Evolutionary conservation across 768 basidiomycete genomes (phyloP).

Genomic region (Termitomyces sp.): DNA sequence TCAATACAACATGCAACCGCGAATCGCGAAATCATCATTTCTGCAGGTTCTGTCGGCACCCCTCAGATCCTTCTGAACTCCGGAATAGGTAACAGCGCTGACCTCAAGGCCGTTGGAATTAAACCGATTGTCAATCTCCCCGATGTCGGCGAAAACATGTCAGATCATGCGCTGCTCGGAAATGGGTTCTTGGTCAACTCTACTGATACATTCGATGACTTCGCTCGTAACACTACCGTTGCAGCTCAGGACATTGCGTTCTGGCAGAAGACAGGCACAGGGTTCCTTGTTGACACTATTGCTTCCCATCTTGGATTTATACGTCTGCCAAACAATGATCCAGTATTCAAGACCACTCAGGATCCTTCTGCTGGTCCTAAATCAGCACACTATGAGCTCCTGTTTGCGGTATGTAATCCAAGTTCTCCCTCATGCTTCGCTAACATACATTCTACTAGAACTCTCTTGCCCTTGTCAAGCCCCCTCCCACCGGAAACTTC

Average conservation of each 20-base stretch:
- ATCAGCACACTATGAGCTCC: neutral
- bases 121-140: slow-evolving; percentile 23
- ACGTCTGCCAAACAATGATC: neutral
- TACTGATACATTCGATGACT: neutral
- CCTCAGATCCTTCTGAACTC: slow-evolving; percentile 26
- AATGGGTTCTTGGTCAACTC: slow-evolving; percentile 1
- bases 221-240: neutral
- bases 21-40: slow-evolving; percentile 28
- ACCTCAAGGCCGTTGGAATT: slow-evolving; percentile 16
- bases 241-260: neutral
- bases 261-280: neutral
- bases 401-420: neutral
- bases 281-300: slow-evolving; percentile 1
- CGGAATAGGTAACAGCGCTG: slow-evolving; percentile 23
- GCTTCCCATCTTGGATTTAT: neutral
- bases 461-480: neutral
- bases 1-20: slow-evolving; percentile 15
- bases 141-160: slow-evolving; percentile 30
- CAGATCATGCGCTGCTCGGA: slow-evolving; percentile 21
- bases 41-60: slow-evolving; percentile 26
- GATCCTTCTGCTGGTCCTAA: slow-evolving; percentile 2
- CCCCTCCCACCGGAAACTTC: slow-evolving; percentile 6
- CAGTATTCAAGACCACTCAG: neutral
- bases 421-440: neutral
- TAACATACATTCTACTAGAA: neutral